Percentiles rank a stretch among this genome's conserved stretches.
phyloP scores from a whole-genome alignment of 495 filamentous ascomycete species.

The Lepidopterella palustris region DNA sequence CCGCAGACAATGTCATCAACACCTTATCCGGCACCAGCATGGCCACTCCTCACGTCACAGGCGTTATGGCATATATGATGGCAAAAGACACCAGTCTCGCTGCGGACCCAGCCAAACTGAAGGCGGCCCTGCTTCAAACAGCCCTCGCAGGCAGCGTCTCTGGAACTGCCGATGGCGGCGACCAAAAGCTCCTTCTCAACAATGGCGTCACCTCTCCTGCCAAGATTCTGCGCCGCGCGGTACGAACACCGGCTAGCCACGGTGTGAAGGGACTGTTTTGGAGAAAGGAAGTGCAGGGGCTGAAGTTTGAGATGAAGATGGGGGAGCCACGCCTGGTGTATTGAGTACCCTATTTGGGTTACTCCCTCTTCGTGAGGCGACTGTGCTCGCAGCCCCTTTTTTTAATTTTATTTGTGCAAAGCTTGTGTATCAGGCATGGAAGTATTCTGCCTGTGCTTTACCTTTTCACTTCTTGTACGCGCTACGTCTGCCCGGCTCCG shows the following conservation, averaged over 20 bases:
- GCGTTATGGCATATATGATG: slow-evolving; percentile 47
- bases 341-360: too few species aligned
- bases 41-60: slow-evolving; percentile 45
- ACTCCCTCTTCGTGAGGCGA: too few species aligned
- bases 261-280: too few species aligned
- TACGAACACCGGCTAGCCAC: slow-evolving; percentile 5
- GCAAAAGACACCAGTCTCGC: slow-evolving; percentile 29
- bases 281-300: too few species aligned
- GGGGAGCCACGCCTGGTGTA: too few species aligned
- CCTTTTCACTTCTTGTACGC: background rate
- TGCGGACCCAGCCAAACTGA: slow-evolving; percentile 38
- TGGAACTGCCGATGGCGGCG: slow-evolving; percentile 9
- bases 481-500: background rate
- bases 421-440: too few species aligned
- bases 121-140: slow-evolving; percentile 34
- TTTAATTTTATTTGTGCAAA: too few species aligned
- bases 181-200: slow-evolving; percentile 30
- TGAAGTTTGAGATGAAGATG: too few species aligned
- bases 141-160: slow-evolving; percentile 13
- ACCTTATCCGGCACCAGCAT: slow-evolving; percentile 38
- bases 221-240: slow-evolving; percentile 2
- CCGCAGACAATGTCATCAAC: slow-evolving; percentile 31
- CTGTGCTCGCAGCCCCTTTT: too few species aligned
- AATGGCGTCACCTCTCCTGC: slow-evolving; percentile 28
- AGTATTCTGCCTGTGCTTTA: background rate